phyloP scores from a whole-genome alignment of 768 basidiomycete genomes.

The Sporobolomyces phaffii region DNA sequence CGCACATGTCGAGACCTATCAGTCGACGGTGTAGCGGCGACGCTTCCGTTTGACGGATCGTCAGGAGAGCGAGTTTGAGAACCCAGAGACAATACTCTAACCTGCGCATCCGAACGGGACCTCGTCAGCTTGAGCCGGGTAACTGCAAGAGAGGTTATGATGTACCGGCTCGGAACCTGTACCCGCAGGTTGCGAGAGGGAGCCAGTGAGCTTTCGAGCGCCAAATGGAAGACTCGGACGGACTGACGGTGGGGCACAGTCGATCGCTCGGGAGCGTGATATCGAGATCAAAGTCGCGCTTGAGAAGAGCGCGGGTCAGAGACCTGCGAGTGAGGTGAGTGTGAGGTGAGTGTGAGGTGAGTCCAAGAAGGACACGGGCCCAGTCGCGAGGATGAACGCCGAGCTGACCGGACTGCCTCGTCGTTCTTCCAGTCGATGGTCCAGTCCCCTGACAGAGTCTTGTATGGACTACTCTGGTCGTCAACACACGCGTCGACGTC shows the following conservation, averaged over 20 bases:
- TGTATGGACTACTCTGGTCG: background rate
- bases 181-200: no score
- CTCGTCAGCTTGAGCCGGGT: background rate
- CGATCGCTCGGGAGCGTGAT: constrained; percentile 63
- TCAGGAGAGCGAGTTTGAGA: constrained; percentile 6
- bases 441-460: constrained; percentile 23
- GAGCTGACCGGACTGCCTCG: constrained; percentile 11
- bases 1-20: constrained; percentile 31
- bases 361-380: background rate
- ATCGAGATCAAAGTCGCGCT: constrained; percentile 64
- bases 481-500: background rate
- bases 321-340: constrained; percentile 51
- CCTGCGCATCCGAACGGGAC: background rate
- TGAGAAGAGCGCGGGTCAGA: constrained; percentile 72
- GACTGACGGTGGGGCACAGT: constrained; percentile 77
- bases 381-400: no score
- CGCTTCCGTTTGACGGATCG: background rate
- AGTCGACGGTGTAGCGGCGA: no score
- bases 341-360: background rate
- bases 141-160: no score
- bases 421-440: constrained; percentile 68
- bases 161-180: constrained; percentile 33
- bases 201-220: background rate
- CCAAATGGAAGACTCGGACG: no score
- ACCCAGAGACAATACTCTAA: constrained; percentile 31